Conservation (phyloP, 495 filamentous ascomycete species). For the Tuber borchii region DNA sequence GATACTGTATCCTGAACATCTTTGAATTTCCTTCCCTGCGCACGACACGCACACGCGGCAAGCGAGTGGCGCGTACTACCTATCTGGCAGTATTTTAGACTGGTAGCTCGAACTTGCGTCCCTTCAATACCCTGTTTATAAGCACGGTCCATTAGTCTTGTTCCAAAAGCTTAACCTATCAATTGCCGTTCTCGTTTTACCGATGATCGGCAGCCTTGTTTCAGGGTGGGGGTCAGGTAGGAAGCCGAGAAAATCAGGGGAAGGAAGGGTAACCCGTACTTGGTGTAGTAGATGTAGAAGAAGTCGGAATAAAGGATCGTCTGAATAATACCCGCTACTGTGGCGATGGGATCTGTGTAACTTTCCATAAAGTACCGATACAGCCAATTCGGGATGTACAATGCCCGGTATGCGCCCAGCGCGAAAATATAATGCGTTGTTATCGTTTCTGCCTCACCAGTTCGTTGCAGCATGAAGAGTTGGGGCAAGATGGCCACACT, state of each 20-base stretch:
- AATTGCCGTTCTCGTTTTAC: conserved; percentile 4
- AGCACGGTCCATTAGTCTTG: conserved; percentile 36
- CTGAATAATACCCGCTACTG: conserved; percentile 82
- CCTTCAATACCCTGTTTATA: conserved; percentile 62
- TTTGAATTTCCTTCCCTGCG: conserved; percentile 14
- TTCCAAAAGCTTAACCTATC: conserved; percentile 28
- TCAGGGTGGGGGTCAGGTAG: conserved; percentile 18
- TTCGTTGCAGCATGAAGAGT: conserved; percentile 94
- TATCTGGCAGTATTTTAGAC: conserved; percentile 51
- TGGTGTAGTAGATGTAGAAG: conserved; percentile 98
- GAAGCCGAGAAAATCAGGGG: conserved; percentile 16
- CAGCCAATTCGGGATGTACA: conserved; percentile 99
- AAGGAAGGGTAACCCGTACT: conserved; percentile 50
- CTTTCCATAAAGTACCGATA: conserved; percentile 70
- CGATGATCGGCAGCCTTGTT: conserved; percentile 30
- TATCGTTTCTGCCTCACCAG: conserved; percentile 95
- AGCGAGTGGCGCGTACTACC: conserved; percentile 27
- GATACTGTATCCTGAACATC: conserved; percentile 15
- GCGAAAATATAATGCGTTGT: conserved; percentile 97
- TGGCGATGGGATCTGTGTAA: conserved; percentile 72
- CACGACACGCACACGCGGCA: conserved; percentile 36
- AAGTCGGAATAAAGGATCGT: conserved; percentile 96
- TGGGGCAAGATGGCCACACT: conserved; percentile 93
- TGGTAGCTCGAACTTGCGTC: conserved; percentile 79
- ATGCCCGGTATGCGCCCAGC: conserved; percentile 78